Conservation (phyloP, 371 early-diverging fungal species). For the Mortierella sp. region DNA sequence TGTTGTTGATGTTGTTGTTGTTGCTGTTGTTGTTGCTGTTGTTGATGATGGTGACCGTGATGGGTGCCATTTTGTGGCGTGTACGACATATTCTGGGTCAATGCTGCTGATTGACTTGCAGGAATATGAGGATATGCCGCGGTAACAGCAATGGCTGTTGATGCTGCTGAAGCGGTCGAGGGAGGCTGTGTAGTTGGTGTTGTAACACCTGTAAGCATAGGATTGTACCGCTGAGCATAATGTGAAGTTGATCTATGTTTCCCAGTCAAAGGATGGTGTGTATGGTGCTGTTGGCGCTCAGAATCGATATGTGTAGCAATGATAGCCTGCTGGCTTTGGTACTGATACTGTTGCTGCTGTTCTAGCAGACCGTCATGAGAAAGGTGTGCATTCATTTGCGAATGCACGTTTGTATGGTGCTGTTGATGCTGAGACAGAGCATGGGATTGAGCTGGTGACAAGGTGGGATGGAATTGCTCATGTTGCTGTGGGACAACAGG, state of each 20-base stretch:
- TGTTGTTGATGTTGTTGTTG: slow-evolving; percentile 1
- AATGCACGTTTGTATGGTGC: neutral
- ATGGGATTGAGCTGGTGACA: slow-evolving; percentile 2
- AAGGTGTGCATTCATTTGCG: neutral
- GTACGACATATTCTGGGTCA: slow-evolving; percentile 11
- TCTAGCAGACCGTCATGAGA: slow-evolving; percentile 1
- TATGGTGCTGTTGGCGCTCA: slow-evolving; percentile 16
- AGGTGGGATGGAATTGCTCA: slow-evolving; percentile 6
- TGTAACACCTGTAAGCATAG: slow-evolving; percentile 25
- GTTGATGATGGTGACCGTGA: neutral
- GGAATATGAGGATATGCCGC: slow-evolving; percentile 9
- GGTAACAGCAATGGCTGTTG: slow-evolving; percentile 13
- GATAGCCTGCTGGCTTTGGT: slow-evolving; percentile 5
- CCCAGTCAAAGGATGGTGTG: slow-evolving; percentile 11
- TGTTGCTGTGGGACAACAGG: slow-evolving; percentile 14
- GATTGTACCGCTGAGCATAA: slow-evolving; percentile 40
- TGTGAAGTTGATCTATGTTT: slow-evolving; percentile 43
- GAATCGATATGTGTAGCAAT: neutral
- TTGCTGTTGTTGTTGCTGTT: slow-evolving; percentile 2
- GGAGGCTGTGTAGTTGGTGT: slow-evolving; percentile 9
- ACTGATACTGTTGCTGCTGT: slow-evolving; percentile 19
- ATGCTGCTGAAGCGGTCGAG: slow-evolving; percentile 5
- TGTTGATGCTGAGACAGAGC: slow-evolving; percentile 5
- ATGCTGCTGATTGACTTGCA: neutral
- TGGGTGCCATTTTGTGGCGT: slow-evolving; percentile 7